phyloP scores from a whole-genome alignment of 306 rosid genomes.

The Quercus suber region DNA sequence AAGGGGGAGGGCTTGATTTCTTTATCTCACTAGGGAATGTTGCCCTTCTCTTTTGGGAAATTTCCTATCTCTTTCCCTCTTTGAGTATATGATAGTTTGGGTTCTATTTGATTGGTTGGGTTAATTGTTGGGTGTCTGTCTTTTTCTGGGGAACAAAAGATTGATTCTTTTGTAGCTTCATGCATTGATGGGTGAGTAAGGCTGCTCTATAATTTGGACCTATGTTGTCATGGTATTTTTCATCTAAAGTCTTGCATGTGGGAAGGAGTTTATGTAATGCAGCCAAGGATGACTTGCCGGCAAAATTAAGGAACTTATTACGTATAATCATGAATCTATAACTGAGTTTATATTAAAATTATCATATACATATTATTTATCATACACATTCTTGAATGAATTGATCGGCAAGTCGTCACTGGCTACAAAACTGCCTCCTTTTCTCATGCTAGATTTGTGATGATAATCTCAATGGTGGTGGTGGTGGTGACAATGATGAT shows the following conservation, averaged over 20 bases:
- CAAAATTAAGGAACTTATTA: background rate
- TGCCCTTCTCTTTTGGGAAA: constrained; percentile 51
- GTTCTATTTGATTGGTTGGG: constrained; percentile 41
- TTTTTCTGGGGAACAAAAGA: constrained; percentile 16
- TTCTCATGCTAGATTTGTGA: constrained; percentile 67
- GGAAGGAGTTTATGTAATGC: constrained; percentile 69
- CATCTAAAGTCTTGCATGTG: constrained; percentile 87
- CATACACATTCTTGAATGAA: background rate
- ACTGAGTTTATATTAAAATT: background rate
- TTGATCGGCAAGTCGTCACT: constrained; percentile 74
- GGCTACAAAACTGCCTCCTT: constrained; percentile 68
- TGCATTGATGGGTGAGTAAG: background rate
- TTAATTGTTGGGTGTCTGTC: constrained; percentile 10
- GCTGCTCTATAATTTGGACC: background rate
- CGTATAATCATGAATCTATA: background rate
- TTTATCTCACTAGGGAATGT: constrained; percentile 31
- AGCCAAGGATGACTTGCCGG: constrained; percentile 99
- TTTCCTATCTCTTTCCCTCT: background rate
- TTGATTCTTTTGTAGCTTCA: background rate
- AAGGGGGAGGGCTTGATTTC: constrained; percentile 15
- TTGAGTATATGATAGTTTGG: constrained; percentile 12
- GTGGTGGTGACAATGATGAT: constrained; percentile 9
- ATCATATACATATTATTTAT: background rate
- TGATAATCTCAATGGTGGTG: constrained; percentile 21
- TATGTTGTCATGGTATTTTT: constrained; percentile 6